Conservation (phyloP, 2,329 filamentous ascomycete species). For the Neonectria sp. region DNA sequence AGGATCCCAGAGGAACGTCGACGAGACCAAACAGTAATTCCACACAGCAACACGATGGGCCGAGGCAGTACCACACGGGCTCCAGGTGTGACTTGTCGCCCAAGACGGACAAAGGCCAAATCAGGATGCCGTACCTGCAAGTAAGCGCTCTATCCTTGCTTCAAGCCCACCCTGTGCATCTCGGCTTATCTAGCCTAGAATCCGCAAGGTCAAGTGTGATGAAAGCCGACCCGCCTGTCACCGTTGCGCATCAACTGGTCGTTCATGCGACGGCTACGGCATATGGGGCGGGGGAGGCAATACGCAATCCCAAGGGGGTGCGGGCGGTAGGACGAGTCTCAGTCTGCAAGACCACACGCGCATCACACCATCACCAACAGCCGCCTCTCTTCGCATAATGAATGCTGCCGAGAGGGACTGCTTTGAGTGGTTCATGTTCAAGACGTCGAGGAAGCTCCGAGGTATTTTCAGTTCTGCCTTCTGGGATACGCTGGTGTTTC, state of each 20-base stretch:
- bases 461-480: slow-evolving; percentile 56
- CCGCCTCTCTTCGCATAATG: slow-evolving; percentile 16
- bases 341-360: not conserved
- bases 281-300: slow-evolving; percentile 19
- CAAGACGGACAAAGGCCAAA: slow-evolving; percentile 36
- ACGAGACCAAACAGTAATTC: not conserved
- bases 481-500: slow-evolving; percentile 57
- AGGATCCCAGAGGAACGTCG: not conserved
- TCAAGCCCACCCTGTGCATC: not conserved
- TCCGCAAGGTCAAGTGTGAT: slow-evolving; percentile 26
- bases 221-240: slow-evolving; percentile 15
- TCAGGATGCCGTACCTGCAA: slow-evolving; percentile 46
- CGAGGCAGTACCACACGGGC: not conserved
- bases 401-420: slow-evolving; percentile 33
- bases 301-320: not conserved
- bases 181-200: slow-evolving; percentile 1
- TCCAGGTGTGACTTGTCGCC: not conserved
- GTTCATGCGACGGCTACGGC: slow-evolving; percentile 22
- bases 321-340: not conserved
- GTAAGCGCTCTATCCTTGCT: slow-evolving; percentile 27
- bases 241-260: slow-evolving; percentile 11
- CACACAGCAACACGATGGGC: not conserved
- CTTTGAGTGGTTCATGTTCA: slow-evolving; percentile 52
- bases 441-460: slow-evolving; percentile 54
- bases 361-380: not conserved